These are phyloP conservation scores for Talaromyces piceae DNA, from an alignment of 2,329 filamentous ascomycete genomes.

Conservation along the genomic window DNA sequence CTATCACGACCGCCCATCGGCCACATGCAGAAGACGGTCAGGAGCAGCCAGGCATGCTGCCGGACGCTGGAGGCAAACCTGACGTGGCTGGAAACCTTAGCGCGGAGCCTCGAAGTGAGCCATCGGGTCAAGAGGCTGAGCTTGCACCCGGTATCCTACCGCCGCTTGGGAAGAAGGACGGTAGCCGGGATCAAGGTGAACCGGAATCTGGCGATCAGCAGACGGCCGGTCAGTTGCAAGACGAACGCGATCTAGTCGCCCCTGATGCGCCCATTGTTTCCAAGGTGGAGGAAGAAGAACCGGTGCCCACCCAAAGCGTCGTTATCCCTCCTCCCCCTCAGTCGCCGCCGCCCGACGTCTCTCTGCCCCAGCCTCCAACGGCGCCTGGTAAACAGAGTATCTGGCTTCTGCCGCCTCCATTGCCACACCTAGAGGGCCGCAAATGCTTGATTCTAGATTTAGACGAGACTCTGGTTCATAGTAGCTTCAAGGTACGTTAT, in stretches of 20 bases:
- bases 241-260: slow-evolving; percentile 57
- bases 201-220: slow-evolving; percentile 4
- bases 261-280: slow-evolving; percentile 44
- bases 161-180: slow-evolving; percentile 3
- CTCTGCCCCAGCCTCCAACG: slow-evolving; percentile 49
- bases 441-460: slow-evolving; percentile 95
- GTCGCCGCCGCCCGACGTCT: slow-evolving; percentile 40
- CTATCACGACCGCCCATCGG: slow-evolving; percentile 21
- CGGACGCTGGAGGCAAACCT: slow-evolving; percentile 21
- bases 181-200: not conserved
- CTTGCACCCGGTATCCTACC: not conserved
- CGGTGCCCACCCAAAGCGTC: slow-evolving; percentile 33
- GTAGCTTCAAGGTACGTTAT: slow-evolving; percentile 85
- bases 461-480: slow-evolving; percentile 95
- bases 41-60: slow-evolving; percentile 15
- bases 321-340: slow-evolving; percentile 35
- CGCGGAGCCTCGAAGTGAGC: slow-evolving; percentile 13
- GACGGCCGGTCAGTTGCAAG: slow-evolving; percentile 14
- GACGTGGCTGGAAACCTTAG: slow-evolving; percentile 18
- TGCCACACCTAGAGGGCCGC: slow-evolving; percentile 70
- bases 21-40: slow-evolving; percentile 19
- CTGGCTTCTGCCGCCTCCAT: slow-evolving; percentile 67
- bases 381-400: slow-evolving; percentile 49
- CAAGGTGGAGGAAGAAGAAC: slow-evolving; percentile 41
- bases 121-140: slow-evolving; percentile 7